Conservation (phyloP, 169 alveolate genomes). For the Eimeria praecox region DNA sequence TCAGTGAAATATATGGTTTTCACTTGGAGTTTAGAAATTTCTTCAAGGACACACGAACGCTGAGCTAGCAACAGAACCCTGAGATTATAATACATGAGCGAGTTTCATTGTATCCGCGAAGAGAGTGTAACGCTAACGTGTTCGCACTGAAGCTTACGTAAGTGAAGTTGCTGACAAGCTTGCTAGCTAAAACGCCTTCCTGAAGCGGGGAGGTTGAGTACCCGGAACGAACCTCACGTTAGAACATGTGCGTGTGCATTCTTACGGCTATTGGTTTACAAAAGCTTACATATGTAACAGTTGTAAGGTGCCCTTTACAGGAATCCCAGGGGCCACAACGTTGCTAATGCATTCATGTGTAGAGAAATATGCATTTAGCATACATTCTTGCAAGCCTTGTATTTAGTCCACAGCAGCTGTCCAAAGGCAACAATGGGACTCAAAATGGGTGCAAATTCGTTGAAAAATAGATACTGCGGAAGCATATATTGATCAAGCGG, state of each 20-base stretch:
- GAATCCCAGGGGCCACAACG: not conserved
- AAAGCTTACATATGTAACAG: not conserved
- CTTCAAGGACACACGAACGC: not conserved
- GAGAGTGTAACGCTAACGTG: not conserved
- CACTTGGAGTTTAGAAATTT: not conserved
- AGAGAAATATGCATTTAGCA: not conserved
- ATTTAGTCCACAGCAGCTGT: not conserved
- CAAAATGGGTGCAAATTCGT: not conserved
- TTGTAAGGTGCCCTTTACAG: not conserved
- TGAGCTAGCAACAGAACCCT: not conserved
- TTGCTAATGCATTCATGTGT: not conserved
- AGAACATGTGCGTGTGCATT: not conserved
- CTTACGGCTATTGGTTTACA: not conserved
- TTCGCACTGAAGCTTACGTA: not conserved
- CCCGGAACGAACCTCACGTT: not conserved
- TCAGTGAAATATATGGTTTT: not conserved
- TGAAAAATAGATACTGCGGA: not conserved
- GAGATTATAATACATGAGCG: too few species aligned
- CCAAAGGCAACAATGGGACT: not conserved
- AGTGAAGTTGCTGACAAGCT: not conserved
- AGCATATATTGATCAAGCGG: not conserved
- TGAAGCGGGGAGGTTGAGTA: not conserved
- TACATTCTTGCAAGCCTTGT: not conserved
- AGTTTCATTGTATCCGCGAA: not conserved
- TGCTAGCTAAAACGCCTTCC: not conserved